phyloP scores from a whole-genome alignment of 495 filamentous ascomycete species.

The Aspergillus homomorphus region DNA sequence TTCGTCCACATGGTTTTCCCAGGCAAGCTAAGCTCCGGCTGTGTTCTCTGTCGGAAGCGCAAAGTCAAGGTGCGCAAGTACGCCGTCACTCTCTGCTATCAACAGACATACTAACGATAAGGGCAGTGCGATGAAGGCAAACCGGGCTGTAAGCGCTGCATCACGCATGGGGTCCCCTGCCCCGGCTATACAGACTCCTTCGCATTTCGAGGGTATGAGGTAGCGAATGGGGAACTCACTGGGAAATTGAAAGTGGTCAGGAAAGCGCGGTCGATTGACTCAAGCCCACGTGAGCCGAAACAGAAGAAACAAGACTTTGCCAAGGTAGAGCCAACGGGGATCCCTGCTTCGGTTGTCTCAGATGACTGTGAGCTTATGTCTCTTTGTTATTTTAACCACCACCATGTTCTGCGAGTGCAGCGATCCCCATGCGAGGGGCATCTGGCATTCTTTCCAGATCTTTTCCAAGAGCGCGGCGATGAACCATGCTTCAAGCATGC shows the following conservation, averaged over 20 bases:
- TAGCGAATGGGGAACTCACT: background rate
- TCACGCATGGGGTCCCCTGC: background rate
- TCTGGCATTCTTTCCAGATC: constrained; percentile 5
- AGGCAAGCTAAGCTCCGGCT: constrained; percentile 6
- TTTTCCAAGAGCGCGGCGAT: constrained; percentile 1
- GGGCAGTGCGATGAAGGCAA: background rate
- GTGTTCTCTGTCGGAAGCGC: constrained; percentile 6
- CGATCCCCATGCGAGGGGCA: constrained; percentile 3
- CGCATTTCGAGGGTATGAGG: background rate
- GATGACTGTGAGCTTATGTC: too few species aligned
- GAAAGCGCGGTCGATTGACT: too few species aligned
- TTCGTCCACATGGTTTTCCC: constrained; percentile 14
- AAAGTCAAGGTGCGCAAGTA: constrained; percentile 9
- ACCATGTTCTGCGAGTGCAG: background rate
- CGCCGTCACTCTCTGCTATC: background rate
- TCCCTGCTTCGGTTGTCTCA: too few species aligned
- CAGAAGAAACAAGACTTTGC: too few species aligned
- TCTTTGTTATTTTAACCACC: too few species aligned
- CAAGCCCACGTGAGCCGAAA: too few species aligned
- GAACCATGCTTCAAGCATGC: constrained; percentile 5
- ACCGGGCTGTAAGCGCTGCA: background rate
- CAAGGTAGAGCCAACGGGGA: too few species aligned
- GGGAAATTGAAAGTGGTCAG: too few species aligned
- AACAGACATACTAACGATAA: background rate
- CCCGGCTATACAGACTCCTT: constrained; percentile 6